Evolutionary conservation across 1,284 basidiomycete species (phyloP).

Genomic region (Heterobasidion annosum): DNA sequence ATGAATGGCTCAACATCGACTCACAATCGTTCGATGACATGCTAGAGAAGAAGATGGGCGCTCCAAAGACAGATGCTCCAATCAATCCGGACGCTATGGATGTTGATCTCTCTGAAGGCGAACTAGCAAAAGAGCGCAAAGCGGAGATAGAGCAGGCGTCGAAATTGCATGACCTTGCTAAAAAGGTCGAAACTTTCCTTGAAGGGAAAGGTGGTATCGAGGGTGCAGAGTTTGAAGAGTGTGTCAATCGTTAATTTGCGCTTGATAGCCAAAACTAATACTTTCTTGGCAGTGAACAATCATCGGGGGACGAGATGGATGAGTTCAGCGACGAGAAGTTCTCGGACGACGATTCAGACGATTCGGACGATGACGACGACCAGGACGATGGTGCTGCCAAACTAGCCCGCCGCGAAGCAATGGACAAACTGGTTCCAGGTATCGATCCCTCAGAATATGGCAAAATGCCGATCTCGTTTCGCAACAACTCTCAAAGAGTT

Average conservation of each 20-base stretch:
- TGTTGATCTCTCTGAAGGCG: constrained; percentile 27
- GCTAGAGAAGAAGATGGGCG: constrained; percentile 35
- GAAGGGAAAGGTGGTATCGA: constrained; percentile 81
- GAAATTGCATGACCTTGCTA: constrained; percentile 67
- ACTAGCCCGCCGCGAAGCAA: constrained; percentile 42
- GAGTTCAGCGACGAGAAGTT: constrained; percentile 37
- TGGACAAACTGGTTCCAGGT: constrained; percentile 65
- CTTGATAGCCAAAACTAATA: background rate
- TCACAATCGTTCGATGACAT: constrained; percentile 55
- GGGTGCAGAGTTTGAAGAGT: constrained; percentile 87
- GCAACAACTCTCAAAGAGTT: constrained; percentile 59
- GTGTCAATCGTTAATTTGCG: constrained; percentile 20
- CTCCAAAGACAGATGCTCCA: constrained; percentile 9
- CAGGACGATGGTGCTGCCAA: constrained; percentile 19
- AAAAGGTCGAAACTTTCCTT: constrained; percentile 81
- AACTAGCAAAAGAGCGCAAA: constrained; percentile 33
- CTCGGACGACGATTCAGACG: constrained; percentile 31
- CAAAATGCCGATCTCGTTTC: constrained; percentile 66
- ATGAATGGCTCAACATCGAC: constrained; percentile 69
- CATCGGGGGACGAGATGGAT: constrained; percentile 36
- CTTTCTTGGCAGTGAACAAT: constrained; percentile 37
- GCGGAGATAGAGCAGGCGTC: constrained; percentile 55
- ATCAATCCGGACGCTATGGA: constrained; percentile 29
- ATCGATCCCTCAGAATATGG: constrained; percentile 70
- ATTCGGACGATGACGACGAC: constrained; percentile 31